These are phyloP conservation scores for Bremia lactucae DNA, from an alignment of 352 stramenopile genomes.

Conservation along the genomic window DNA sequence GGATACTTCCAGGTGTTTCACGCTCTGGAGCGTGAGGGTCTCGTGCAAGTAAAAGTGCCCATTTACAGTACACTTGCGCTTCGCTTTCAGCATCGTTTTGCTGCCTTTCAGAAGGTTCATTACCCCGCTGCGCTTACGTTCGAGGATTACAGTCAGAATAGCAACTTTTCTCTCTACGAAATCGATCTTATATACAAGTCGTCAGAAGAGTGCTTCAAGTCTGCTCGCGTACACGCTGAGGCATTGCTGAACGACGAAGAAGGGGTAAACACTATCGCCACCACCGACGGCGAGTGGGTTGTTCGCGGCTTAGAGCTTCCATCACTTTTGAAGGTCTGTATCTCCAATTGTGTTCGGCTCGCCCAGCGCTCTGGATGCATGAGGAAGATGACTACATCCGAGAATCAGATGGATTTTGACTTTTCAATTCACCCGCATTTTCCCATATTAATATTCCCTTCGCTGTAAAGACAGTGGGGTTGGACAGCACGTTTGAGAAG, in stretches of 20 bases:
- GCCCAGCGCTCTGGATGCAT: conserved; percentile 33
- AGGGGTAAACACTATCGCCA: conserved; percentile 13
- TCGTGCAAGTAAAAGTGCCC: conserved; percentile 34
- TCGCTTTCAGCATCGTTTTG: conserved; percentile 74
- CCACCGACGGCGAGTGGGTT: conserved; percentile 4
- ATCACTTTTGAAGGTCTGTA: conserved; percentile 42
- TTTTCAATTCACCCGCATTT: conserved; percentile 66
- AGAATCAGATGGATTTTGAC: conserved; percentile 32
- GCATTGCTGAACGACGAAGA: conserved; percentile 32
- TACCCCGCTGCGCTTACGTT: conserved; percentile 58
- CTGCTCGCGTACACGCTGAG: conserved; percentile 41
- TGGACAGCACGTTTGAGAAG: background rate
- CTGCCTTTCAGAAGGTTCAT: conserved; percentile 59
- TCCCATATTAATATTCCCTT: conserved; percentile 38
- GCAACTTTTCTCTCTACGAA: conserved; percentile 65
- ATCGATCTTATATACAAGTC: conserved; percentile 76
- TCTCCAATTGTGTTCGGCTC: conserved; percentile 55
- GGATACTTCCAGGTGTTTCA: conserved; percentile 75
- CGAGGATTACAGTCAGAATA: conserved; percentile 69
- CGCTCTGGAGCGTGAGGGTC: conserved; percentile 54
- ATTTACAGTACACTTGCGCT: conserved; percentile 54
- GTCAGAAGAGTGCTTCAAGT: conserved; percentile 78
- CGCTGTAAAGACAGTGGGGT: conserved; percentile 9
- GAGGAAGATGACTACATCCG: conserved; percentile 10
- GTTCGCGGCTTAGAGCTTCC: conserved; percentile 40